Percentiles rank a stretch among this genome's conserved stretches.
Evolutionary conservation across 2,329 filamentous ascomycete species (phyloP).

Genomic region (Leptographium galeiforme): DNA sequence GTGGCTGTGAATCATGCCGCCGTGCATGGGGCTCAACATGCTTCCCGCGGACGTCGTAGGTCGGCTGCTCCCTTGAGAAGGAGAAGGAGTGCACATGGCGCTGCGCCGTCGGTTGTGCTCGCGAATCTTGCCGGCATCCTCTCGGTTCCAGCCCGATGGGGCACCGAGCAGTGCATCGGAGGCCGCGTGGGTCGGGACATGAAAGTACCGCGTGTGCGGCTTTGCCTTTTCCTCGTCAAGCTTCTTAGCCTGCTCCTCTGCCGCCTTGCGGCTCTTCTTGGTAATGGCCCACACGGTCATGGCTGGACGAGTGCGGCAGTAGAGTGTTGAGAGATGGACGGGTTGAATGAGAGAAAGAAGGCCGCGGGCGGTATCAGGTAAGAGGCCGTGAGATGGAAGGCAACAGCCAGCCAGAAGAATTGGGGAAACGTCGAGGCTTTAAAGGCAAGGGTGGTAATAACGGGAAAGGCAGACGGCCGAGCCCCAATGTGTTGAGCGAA

Average conservation of each 20-base stretch:
- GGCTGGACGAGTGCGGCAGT: background rate
- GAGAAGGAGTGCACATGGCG: slow-evolving; percentile 27
- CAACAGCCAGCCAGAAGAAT: too few relatives aligned
- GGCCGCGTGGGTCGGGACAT: slow-evolving; percentile 49
- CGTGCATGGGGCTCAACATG: slow-evolving; percentile 9
- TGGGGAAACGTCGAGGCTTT: too few relatives aligned
- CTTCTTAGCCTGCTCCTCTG: slow-evolving; percentile 39
- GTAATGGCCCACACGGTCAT: slow-evolving; percentile 48
- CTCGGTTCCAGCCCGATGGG: slow-evolving; percentile 35
- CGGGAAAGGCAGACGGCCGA: too few relatives aligned
- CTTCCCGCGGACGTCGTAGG: background rate
- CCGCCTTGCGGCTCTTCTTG: slow-evolving; percentile 36
- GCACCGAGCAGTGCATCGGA: slow-evolving; percentile 41
- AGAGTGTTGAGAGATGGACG: background rate
- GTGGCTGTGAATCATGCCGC: slow-evolving; percentile 2
- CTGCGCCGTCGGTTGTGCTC: slow-evolving; percentile 37
- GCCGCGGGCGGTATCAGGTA: background rate
- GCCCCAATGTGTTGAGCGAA: too few relatives aligned
- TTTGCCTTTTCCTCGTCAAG: slow-evolving; percentile 21
- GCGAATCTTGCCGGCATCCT: slow-evolving; percentile 32
- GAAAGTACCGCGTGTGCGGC: slow-evolving; percentile 33
- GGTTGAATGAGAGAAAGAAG: background rate
- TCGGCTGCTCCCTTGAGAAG: background rate
- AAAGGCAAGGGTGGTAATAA: too few relatives aligned
- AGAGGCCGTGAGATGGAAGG: too few relatives aligned